phyloP scores from a whole-genome alignment of 768 basidiomycete genomes.

The Termitomyces sp. region DNA sequence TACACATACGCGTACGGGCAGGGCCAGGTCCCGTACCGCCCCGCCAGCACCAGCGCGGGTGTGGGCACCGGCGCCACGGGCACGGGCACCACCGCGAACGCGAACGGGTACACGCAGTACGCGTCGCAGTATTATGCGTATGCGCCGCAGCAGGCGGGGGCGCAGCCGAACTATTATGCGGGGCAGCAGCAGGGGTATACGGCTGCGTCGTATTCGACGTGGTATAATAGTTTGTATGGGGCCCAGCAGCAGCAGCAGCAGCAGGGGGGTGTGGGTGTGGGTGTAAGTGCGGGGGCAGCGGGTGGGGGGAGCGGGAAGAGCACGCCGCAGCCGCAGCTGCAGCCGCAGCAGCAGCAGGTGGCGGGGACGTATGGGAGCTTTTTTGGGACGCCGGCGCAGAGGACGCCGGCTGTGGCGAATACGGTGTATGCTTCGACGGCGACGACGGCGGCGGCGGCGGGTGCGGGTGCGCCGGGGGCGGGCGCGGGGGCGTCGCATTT shows the following conservation, averaged over 20 bases:
- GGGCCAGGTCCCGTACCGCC: constrained; percentile 14
- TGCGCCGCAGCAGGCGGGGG: constrained; percentile 5
- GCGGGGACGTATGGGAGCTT: constrained; percentile 21
- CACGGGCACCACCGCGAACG: neutral
- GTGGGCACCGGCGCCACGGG: neutral
- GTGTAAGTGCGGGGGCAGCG: too few species aligned
- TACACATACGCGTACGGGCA: constrained; percentile 32
- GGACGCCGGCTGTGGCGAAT: constrained; percentile 23
- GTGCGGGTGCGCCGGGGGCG: neutral
- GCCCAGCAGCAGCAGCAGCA: constrained; percentile 10
- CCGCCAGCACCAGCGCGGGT: neutral
- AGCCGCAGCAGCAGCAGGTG: constrained; percentile 35
- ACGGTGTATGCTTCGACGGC: constrained; percentile 17
- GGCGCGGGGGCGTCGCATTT: constrained; percentile 29
- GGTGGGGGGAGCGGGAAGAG: constrained; percentile 31
- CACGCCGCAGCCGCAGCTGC: constrained; percentile 35
- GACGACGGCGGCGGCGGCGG: constrained; percentile 12
- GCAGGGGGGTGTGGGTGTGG: neutral
- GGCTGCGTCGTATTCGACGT: constrained; percentile 25
- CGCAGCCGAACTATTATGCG: constrained; percentile 27
- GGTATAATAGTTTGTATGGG: constrained; percentile 27
- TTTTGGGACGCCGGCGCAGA: constrained; percentile 14
- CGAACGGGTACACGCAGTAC: constrained; percentile 20
- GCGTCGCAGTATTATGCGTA: constrained; percentile 24
- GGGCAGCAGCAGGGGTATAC: constrained; percentile 33